Evolutionary conservation across 2,329 filamentous ascomycete genomes (phyloP).

Genomic region (Alternaria panax): DNA sequence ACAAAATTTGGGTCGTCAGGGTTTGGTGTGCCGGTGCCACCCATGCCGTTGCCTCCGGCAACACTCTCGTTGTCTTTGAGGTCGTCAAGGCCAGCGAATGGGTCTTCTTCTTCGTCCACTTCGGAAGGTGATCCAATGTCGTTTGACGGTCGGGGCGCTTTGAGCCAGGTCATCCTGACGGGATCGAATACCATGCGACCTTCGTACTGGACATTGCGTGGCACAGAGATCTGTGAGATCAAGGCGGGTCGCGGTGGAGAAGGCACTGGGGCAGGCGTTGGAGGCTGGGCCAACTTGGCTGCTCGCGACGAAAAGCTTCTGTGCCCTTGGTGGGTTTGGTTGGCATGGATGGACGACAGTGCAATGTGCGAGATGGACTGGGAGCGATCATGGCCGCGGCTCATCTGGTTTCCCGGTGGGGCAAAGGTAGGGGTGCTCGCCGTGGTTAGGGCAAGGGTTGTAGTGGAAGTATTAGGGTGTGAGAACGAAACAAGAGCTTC

Average conservation of each 20-base stretch:
- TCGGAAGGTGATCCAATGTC: slow-evolving; percentile 56
- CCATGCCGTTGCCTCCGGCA: slow-evolving; percentile 35
- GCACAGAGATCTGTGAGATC: slow-evolving; percentile 84
- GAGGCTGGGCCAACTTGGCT: slow-evolving; percentile 40
- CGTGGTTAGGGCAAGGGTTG: slow-evolving; percentile 50
- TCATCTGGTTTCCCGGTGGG: slow-evolving; percentile 37
- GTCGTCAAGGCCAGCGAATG: slow-evolving; percentile 94
- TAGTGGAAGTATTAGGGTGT: slow-evolving; percentile 56
- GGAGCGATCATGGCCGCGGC: slow-evolving; percentile 45
- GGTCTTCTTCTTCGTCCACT: slow-evolving; percentile 86
- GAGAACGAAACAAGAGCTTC: slow-evolving; percentile 80
- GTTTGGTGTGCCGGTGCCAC: slow-evolving; percentile 27
- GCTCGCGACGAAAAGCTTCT: slow-evolving; percentile 51
- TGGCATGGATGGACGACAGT: slow-evolving; percentile 38
- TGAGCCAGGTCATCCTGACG: slow-evolving; percentile 96
- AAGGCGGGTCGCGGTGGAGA: slow-evolving; percentile 72
- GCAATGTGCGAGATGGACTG: slow-evolving; percentile 54
- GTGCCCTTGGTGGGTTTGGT: slow-evolving; percentile 33
- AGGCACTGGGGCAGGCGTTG: slow-evolving; percentile 56
- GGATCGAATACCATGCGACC: slow-evolving; percentile 99
- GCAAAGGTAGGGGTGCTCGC: slow-evolving; percentile 52
- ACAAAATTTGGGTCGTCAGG: slow-evolving; percentile 59
- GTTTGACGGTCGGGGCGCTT: slow-evolving; percentile 60
- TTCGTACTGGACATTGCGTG: slow-evolving; percentile 89
- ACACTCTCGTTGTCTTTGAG: slow-evolving; percentile 70